Conservation (phyloP, 2,329 filamentous ascomycete genomes). For the Phialocephala subalpina region DNA sequence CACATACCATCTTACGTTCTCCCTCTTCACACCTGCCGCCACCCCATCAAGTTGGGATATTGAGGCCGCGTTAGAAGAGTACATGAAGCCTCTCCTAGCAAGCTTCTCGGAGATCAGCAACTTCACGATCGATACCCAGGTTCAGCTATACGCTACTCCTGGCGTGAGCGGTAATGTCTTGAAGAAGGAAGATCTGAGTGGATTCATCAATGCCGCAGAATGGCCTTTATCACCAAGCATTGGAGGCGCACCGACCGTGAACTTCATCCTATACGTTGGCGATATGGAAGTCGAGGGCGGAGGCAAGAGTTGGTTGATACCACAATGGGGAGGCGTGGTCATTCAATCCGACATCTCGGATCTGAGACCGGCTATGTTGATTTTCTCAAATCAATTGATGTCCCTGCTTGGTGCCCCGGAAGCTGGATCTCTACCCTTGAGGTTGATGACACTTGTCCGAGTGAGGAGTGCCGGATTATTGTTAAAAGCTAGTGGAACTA, state of each 20-base stretch:
- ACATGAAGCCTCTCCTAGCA: constrained; percentile 82
- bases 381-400: constrained; percentile 89
- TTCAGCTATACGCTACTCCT: constrained; percentile 87
- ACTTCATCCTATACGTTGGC: constrained; percentile 91
- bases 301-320: constrained; percentile 83
- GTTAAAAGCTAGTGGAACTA: constrained; percentile 88
- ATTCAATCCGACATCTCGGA: constrained; percentile 66
- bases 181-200: constrained; percentile 85
- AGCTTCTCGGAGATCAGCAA: constrained; percentile 86
- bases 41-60: constrained; percentile 91
- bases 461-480: constrained; percentile 86
- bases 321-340: constrained; percentile 88
- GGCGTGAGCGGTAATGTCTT: constrained; percentile 70
- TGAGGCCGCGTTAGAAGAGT: constrained; percentile 79
- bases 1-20: constrained; percentile 96
- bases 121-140: constrained; percentile 95
- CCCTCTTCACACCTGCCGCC: constrained; percentile 84
- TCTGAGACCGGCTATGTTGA: constrained; percentile 83
- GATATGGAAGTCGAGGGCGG: constrained; percentile 57
- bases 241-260: constrained; percentile 90
- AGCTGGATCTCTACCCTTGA: constrained; percentile 83
- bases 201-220: constrained; percentile 97
- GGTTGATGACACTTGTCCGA: constrained; percentile 84
- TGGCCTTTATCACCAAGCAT: constrained; percentile 97
- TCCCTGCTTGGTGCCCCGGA: constrained; percentile 87